phyloP scores from a whole-genome alignment of 176 grass and related monocot species.

The Ampelocalamus luodianensis region DNA sequence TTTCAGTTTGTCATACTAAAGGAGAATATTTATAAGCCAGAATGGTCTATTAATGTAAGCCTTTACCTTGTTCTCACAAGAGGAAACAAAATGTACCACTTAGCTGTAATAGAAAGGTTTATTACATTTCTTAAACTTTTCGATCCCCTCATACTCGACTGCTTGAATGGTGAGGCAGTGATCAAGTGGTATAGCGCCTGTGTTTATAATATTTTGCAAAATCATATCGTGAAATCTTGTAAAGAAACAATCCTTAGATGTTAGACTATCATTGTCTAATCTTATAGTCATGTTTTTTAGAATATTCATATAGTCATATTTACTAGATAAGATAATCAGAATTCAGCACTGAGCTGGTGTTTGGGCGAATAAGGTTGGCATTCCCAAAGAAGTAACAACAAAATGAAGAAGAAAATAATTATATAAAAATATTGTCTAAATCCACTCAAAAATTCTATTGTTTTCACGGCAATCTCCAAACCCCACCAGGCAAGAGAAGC shows the following conservation, averaged over 20 bases:
- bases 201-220: background rate
- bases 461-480: too few species aligned
- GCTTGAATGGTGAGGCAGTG: background rate
- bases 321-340: too few species aligned
- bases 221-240: background rate
- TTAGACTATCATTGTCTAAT: background rate
- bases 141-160: background rate
- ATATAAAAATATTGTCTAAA: too few species aligned
- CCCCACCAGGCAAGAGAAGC: too few species aligned
- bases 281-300: background rate
- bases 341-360: background rate
- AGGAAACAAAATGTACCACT: slow-evolving; percentile 29
- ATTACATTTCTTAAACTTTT: background rate
- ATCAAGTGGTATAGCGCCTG: background rate
- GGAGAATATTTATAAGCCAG: slow-evolving; percentile 46
- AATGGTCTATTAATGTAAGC: slow-evolving; percentile 37
- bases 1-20: slow-evolving; percentile 18
- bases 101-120: slow-evolving; percentile 38
- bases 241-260: background rate
- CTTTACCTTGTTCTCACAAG: slow-evolving; percentile 39
- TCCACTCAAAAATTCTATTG: too few species aligned
- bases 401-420: too few species aligned
- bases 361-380: background rate
- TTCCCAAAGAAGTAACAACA: too few species aligned
- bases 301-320: background rate